Evolutionary conservation across 116 monocot species (phyloP), one percentile per base, ranked within the genome.

Genomic region (Zostera marina): DNA sequence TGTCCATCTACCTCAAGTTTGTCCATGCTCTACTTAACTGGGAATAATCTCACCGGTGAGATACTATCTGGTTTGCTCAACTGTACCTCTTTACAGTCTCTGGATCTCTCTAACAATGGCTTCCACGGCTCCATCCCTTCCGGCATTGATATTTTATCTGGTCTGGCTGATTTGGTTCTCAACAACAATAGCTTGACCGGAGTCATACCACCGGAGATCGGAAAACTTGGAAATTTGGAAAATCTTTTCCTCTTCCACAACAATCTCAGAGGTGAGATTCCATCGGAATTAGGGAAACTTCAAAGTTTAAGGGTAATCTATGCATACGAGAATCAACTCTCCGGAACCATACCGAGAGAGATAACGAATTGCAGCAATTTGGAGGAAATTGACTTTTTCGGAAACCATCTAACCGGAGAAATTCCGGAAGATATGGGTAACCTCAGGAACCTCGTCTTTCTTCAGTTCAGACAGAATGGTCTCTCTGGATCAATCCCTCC

Each of bases 381-480:
- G 64, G 70, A 82, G 63, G 82, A 82, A 22, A 16, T 96, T 22
- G 94, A 96, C 61, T 78, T 88, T 54, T 96, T 82, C 52, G 94
- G 94, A 6, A 96, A 96, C 58, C 85, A 85, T 54, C 88, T 96
- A 68, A 61, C 67, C 1, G 89, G 89, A 0, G 22, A 44, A 13
- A 81, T 96, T 44, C 94, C 94, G 0, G 61, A 61, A n/a, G 48
- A 53, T 3, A 85, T 96, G 5, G 94, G 94, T 12, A 66, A 68
- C 49, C 80, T 96, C 47, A 59, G 74, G 64, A 78, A 88, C n/a
- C 67, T 96, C 7, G 71, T 78, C 6, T 60, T 84, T 44, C 82
- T 96, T 26, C 88, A 96, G 15, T 46, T 96, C 62, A 71, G 94
- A 67, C 82, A 96, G 68, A 96, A 96, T 46, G 88, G 85, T 43